phyloP scores from a whole-genome alignment of 2,329 filamentous ascomycete species.

The Penicillium sp. region DNA sequence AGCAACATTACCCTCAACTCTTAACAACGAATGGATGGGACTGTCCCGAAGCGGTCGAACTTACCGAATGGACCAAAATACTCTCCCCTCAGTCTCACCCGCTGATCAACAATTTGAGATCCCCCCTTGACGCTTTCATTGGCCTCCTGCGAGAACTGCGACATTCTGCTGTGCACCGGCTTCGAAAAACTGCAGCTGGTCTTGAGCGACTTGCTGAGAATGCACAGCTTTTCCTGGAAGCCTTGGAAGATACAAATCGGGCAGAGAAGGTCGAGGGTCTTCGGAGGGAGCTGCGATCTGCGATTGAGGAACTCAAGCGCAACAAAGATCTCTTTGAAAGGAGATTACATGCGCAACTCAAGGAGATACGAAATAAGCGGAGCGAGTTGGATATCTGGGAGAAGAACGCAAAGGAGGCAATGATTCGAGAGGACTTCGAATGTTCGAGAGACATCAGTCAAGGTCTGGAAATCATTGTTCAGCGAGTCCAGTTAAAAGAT shows the following conservation, averaged over 20 bases:
- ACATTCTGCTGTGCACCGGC: constrained; percentile 7
- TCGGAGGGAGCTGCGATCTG: neutral
- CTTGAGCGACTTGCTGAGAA: constrained; percentile 8
- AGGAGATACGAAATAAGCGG: neutral
- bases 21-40: constrained; percentile 2
- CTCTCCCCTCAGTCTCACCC: neutral
- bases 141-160: constrained; percentile 3
- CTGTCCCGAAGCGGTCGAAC: constrained; percentile 2
- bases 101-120: neutral
- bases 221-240: constrained; percentile 6
- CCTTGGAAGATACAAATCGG: constrained; percentile 1
- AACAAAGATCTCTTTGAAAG: constrained; percentile 1
- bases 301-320: constrained; percentile 2
- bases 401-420: constrained; percentile 1
- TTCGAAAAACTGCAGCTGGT: constrained; percentile 7
- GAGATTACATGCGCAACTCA: constrained; percentile 1
- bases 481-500: neutral
- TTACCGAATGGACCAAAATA: constrained; percentile 6
- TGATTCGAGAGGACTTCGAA: constrained; percentile 3
- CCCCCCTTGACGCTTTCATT: neutral
- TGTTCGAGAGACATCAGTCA: constrained; percentile 3
- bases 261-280: neutral
- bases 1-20: constrained; percentile 2
- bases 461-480: constrained; percentile 1
- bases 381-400: neutral